Percentiles rank a stretch among this genome's conserved stretches.
Evolutionary conservation across 345 rosid species (phyloP).

Genomic region (Acer yangbiense): DNA sequence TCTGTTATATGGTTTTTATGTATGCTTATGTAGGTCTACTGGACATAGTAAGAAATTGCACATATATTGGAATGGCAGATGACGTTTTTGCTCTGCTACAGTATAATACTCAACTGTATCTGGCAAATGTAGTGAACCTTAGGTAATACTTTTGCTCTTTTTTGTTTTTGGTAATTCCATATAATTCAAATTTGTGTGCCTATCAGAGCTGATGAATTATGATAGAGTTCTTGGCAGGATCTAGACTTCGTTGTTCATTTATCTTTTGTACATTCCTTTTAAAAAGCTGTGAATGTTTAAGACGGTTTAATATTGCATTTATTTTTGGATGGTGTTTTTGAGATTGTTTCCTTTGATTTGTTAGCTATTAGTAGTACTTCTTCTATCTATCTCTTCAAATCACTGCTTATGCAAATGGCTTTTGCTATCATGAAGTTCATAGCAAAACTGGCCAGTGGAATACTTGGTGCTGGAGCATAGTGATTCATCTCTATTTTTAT

Average conservation of each 20-base stretch:
- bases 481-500: background rate
- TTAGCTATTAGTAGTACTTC: background rate
- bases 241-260: background rate
- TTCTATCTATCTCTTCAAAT: background rate
- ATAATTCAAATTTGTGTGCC: background rate
- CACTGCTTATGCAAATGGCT: background rate
- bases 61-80: constrained; percentile 97
- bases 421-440: background rate
- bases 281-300: background rate
- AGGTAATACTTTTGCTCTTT: constrained; percentile 49
- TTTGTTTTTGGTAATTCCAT: constrained; percentile 6
- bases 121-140: constrained; percentile 83
- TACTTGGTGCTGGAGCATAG: background rate
- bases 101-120: constrained; percentile 81
- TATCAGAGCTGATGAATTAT: constrained; percentile 11
- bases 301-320: background rate
- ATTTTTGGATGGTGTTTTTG: background rate
- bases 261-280: background rate
- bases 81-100: constrained; percentile 87
- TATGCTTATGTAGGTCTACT: constrained; percentile 59
- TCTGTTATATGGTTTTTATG: constrained; percentile 1
- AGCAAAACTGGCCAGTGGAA: background rate
- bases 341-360: background rate
- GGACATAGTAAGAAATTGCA: constrained; percentile 74
- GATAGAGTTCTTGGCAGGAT: background rate